Conservation (phyloP, 2,329 filamentous ascomycete species). For the Pseudogymnoascus sp. region DNA sequence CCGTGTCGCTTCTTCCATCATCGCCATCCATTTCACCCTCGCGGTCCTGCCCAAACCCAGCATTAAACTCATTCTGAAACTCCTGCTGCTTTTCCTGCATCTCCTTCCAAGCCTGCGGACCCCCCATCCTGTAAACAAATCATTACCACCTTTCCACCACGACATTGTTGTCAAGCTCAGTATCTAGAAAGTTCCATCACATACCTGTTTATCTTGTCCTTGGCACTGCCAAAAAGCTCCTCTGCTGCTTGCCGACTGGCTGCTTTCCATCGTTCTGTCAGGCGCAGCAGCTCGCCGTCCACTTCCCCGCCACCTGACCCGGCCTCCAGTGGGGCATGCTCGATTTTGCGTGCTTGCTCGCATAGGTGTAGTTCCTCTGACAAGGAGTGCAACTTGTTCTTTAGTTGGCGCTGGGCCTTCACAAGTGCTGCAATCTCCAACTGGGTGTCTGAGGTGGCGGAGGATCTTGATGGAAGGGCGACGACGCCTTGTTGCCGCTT, state of each 20-base stretch:
- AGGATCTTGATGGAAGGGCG: not conserved
- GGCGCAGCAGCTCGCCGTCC: slow-evolving; percentile 45
- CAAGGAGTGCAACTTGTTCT: slow-evolving; percentile 22
- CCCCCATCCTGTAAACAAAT: slow-evolving; percentile 41
- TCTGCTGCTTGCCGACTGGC: slow-evolving; percentile 57
- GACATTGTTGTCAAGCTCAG: not conserved
- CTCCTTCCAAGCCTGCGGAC: slow-evolving; percentile 47
- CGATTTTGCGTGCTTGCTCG: slow-evolving; percentile 45
- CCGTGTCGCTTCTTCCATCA: slow-evolving; percentile 29
- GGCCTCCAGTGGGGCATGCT: slow-evolving; percentile 22
- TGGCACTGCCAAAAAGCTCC: slow-evolving; percentile 53
- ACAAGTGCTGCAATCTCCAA: slow-evolving; percentile 25
- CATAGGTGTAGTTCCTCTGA: slow-evolving; percentile 39
- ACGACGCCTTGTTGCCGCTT: not conserved
- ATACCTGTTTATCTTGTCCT: slow-evolving; percentile 46
- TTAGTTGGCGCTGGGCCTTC: slow-evolving; percentile 26
- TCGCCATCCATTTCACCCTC: slow-evolving; percentile 25
- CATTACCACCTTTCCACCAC: slow-evolving; percentile 5
- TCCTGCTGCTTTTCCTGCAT: slow-evolving; percentile 34
- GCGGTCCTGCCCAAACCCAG: slow-evolving; percentile 29
- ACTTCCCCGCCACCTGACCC: slow-evolving; percentile 4
- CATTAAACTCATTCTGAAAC: slow-evolving; percentile 20
- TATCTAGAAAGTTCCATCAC: slow-evolving; percentile 8
- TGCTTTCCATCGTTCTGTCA: slow-evolving; percentile 53
- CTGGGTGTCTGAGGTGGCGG: not conserved